Base-by-base conservation (phyloP, 345 rosid genomes). In the Euclidium syriacum region DNA sequence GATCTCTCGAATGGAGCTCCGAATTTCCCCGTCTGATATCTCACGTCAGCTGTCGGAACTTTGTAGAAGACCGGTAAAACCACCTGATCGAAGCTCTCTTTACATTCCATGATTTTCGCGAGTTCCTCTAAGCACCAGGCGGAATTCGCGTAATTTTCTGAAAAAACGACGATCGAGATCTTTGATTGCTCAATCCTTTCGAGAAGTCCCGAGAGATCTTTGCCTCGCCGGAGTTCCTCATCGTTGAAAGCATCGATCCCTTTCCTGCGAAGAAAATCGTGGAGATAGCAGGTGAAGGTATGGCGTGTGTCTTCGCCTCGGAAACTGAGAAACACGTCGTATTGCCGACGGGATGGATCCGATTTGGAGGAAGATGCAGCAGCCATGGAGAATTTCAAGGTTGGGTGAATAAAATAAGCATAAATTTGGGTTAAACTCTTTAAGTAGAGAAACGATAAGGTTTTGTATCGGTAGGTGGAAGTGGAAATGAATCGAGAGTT, bases 321-420 rank as follows among this genome's bases (percentile, higher is more conserved):
- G 68, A 73, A 73, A 23, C 77, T 73, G 29, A 73, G 50, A 41
- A 73, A 73, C 4, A 73, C 73, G 50, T 67, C 73, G 53, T 59
- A 70, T 3, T 41, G 38, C 27, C 70, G 54, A 29, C 70, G 63
- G 23, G 62, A 65, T 16, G 47, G 55, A 65, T 54, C 62, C 2
- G 46, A 30, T 11, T 2, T 10, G 50, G 8, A 58, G 38, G 50
- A 27, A 17, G 63, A 10, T 17, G 10, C 0, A 11, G 70, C 32
- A 20, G 70, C 62, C 70, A 64, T 64, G 46, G 32, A 7, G 18
- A 56, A 8, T 2, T 2, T 5, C 10, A 35, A 26, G 54, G 46
- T 62, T 17, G 23, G 66, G 30, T 12, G 38, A 36, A 14, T 30
- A 23, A 20, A 46, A 36, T 5, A 1, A 29, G 33, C 33, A 29